Evolutionary conservation across 768 basidiomycete genomes (phyloP).

Genomic region (Wakefieldia striispora): DNA sequence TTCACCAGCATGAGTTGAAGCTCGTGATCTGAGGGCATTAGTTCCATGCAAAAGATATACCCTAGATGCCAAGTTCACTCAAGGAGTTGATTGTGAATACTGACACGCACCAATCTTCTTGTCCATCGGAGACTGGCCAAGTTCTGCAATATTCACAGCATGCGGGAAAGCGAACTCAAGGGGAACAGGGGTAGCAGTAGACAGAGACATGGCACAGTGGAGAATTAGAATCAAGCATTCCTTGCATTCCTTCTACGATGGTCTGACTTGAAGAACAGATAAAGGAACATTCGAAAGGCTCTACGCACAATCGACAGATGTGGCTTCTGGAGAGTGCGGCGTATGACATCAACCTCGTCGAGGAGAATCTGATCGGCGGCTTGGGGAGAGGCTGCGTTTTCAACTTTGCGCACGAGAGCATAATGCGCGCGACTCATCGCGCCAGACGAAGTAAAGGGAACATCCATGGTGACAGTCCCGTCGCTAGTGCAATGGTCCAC

Average conservation of each 20-base stretch:
- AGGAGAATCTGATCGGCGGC: constrained; percentile 60
- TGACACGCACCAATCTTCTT: constrained; percentile 59
- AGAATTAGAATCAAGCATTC: constrained; percentile 68
- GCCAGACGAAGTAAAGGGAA: constrained; percentile 76
- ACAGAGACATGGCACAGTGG: constrained; percentile 59
- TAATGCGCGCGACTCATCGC: constrained; percentile 77
- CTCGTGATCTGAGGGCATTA: constrained; percentile 69
- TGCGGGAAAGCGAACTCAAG: constrained; percentile 73
- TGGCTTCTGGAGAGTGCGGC: constrained; percentile 49
- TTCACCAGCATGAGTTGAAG: constrained; percentile 83
- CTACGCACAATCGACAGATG: constrained; percentile 53
- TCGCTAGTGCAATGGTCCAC: not conserved
- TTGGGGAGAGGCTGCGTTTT: constrained; percentile 54
- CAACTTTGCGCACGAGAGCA: constrained; percentile 68
- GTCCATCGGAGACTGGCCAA: constrained; percentile 55
- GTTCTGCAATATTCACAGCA: constrained; percentile 75
- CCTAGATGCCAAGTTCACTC: constrained; percentile 41
- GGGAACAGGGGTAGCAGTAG: constrained; percentile 39
- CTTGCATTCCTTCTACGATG: constrained; percentile 55
- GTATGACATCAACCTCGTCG: constrained; percentile 56
- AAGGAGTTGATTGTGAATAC: not conserved
- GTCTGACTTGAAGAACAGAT: constrained; percentile 6
- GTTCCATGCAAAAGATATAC: constrained; percentile 72
- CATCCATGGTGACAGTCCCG: constrained; percentile 56
- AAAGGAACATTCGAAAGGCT: not conserved